Base-by-base conservation (phyloP, 768 basidiomycete species). In the Lyophyllum decastes region DNA sequence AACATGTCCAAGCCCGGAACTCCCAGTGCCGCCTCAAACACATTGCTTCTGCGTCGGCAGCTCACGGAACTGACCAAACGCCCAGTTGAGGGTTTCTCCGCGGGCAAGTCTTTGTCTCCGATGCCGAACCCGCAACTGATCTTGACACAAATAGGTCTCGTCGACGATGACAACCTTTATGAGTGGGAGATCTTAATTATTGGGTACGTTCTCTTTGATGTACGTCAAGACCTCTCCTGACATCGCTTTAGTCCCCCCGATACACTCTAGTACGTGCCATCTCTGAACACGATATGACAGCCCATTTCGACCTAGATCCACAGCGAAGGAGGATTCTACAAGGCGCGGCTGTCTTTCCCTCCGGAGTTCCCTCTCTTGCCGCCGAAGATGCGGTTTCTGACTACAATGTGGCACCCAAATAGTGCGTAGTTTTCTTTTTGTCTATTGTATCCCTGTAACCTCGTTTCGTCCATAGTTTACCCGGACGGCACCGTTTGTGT, bases 121-220 rank as follows among this genome's bases (percentile, higher is more conserved):
- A 58, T 63, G 44, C 60, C 66, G 68, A 71, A 72, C 64, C 57
- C 50, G 27, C 51, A 53, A 54, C 61, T 65, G 69, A 68, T 68
- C 70, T 48, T 63, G 66, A 68, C 70, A 67, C 50, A 57, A 50
- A 66, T 67, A 87, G 96, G 96, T 40, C 86, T 99, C 54, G 95
- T 95, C 46, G 94, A 98, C 71, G 96, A 98, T 58, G 83, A 87
- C 73, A 95, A 98, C 76, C 76, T 98, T 12, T 93, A 90, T 57
- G 95, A 98, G 77, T 99, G 97, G 97, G 95, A 97, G 64, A 82
- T 98, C 68, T 80, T 97, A 69, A 88, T 97, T 64, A 96, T 96
- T 68, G 94, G 94, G 94, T 95, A 61, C 57, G 85, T 74, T 47
- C 22, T 59, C 47, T 48, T 25, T 54, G 25, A 38, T 44, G 25